Percentiles rank a stretch among this genome's conserved stretches.
Conservation (phyloP, 2,329 filamentous ascomycete species). For the Ophidiomyces ophidiicola region DNA sequence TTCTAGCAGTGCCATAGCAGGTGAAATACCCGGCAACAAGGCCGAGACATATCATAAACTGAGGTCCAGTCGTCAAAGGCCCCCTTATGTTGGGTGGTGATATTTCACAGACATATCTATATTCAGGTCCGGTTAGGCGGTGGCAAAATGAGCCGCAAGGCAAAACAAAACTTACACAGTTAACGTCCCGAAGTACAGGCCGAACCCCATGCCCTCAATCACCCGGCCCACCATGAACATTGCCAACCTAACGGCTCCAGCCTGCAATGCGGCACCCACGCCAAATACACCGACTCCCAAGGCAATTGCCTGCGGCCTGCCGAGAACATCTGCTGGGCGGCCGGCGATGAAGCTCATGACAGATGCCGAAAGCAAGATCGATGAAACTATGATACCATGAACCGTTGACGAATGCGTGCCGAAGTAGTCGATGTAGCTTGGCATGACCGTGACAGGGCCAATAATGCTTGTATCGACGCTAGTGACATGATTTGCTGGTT, state of each 20-base stretch:
- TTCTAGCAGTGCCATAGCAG: no score
- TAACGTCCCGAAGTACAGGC: constrained; percentile 46
- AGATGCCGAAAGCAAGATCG: constrained; percentile 43
- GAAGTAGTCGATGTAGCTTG: no score
- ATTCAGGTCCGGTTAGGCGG: no score
- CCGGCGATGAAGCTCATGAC: constrained; percentile 44
- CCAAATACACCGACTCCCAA: constrained; percentile 44
- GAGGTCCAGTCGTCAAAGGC: no score
- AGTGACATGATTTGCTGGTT: no score
- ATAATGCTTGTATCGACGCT: no score
- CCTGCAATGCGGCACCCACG: constrained; percentile 43
- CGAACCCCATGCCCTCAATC: constrained; percentile 48
- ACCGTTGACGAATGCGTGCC: constrained; percentile 40
- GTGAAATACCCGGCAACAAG: no score
- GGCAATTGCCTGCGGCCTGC: constrained; percentile 39
- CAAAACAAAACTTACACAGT: constrained; percentile 37
- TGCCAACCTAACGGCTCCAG: constrained; percentile 34
- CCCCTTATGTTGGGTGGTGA: no score
- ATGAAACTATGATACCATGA: constrained; percentile 44
- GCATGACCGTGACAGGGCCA: no score
- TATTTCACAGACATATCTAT: no score
- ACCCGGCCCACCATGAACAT: constrained; percentile 46
- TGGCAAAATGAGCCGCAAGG: no score
- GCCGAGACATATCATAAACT: no score
- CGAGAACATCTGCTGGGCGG: constrained; percentile 40